Conservation (phyloP, 2,329 filamentous ascomycete species). For the Diaporthe sp. region DNA sequence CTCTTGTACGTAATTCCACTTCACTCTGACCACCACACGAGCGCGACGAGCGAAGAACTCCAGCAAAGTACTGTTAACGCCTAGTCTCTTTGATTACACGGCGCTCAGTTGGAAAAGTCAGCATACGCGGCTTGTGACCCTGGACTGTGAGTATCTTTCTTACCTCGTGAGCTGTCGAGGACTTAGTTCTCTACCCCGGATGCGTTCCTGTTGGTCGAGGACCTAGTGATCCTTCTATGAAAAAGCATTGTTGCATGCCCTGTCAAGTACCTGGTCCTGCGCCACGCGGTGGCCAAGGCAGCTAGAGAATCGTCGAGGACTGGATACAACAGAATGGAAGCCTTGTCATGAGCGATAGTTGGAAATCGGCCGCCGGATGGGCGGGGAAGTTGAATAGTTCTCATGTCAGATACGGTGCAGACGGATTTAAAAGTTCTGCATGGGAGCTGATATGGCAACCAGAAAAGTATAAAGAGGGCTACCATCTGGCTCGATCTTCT, state of each 20-base stretch:
- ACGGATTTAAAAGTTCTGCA: neutral
- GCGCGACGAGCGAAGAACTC: too few relatives aligned
- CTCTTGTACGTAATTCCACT: neutral
- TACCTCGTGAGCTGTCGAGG: neutral
- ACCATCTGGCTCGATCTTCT: neutral
- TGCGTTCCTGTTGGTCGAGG: neutral
- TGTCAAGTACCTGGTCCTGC: neutral
- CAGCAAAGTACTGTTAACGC: neutral
- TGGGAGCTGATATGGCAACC: neutral
- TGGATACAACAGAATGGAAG: neutral
- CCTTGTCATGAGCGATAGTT: neutral
- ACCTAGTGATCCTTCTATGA: neutral
- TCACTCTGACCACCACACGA: neutral
- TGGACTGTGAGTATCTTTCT: neutral
- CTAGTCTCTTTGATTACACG: neutral
- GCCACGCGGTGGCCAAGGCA: neutral
- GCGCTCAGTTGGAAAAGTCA: neutral
- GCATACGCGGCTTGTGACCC: neutral
- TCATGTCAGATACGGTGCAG: neutral
- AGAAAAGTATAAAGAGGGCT: neutral
- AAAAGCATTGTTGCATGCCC: neutral
- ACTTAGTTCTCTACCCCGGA: neutral
- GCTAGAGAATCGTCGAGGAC: neutral
- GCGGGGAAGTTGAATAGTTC: neutral
- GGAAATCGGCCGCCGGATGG: neutral